phyloP scores from a whole-genome alignment of 2,329 filamentous ascomycete genomes.

The Aquanectria penicillioides region DNA sequence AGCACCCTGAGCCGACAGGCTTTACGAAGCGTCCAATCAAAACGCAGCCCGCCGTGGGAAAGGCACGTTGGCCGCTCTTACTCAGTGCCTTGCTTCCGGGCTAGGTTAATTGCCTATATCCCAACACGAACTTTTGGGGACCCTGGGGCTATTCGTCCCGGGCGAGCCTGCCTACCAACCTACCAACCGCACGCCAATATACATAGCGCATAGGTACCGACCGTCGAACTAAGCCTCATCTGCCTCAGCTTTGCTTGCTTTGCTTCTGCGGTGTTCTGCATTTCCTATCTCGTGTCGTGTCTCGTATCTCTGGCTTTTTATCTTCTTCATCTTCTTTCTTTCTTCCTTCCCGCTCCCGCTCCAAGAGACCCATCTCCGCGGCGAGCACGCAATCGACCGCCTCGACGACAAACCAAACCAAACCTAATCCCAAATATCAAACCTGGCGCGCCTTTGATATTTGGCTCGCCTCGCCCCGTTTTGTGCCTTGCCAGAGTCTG shows the following conservation, averaged over 20 bases:
- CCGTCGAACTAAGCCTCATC: constrained; percentile 11
- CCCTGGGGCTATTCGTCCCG: too few relatives aligned
- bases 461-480: too few relatives aligned
- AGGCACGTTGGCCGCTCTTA: constrained; percentile 11
- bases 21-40: constrained; percentile 14
- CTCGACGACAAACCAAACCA: too few relatives aligned
- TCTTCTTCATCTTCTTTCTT: background rate
- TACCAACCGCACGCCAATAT: constrained; percentile 3
- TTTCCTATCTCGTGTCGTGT: background rate
- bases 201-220: constrained; percentile 2
- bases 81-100: constrained; percentile 11
- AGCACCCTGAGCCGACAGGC: constrained; percentile 9
- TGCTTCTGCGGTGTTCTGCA: background rate
- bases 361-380: too few relatives aligned
- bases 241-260: background rate
- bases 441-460: too few relatives aligned
- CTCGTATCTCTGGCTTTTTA: too few relatives aligned
- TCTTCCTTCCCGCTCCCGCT: background rate
- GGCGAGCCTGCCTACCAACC: constrained; percentile 1
- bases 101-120: constrained; percentile 19
- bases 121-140: constrained; percentile 19
- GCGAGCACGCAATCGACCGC: too few relatives aligned
- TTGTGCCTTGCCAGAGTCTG: too few relatives aligned
- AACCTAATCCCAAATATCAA: too few relatives aligned
- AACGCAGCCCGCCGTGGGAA: background rate